A percentile compares a stretch with the other conserved stretches of the same genome.
These are phyloP conservation scores for Dioscorea dumetorum DNA, from an alignment of 106 monocot species.

Conservation along the genomic window DNA sequence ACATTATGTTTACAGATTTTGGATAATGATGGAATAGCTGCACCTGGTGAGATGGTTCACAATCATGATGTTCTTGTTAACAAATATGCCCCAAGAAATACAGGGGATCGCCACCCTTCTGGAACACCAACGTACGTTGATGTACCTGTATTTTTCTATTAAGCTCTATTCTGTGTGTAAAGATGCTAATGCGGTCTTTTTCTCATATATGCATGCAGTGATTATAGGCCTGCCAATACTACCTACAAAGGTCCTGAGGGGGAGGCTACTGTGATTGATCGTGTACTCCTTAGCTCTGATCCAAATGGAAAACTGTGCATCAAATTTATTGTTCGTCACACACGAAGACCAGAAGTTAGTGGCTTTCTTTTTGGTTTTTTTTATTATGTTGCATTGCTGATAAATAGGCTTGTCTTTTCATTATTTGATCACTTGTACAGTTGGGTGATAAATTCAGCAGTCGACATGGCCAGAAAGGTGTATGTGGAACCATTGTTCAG, in stretches of 20 bases:
- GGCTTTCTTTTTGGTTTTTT: slow-evolving; percentile 6
- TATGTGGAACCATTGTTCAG: slow-evolving; percentile 91
- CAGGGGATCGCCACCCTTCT: slow-evolving; percentile 11
- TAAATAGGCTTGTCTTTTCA: neutral
- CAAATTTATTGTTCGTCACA: slow-evolving; percentile 80
- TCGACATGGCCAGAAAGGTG: slow-evolving; percentile 98
- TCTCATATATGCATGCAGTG: slow-evolving; percentile 16
- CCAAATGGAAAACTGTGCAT: slow-evolving; percentile 54
- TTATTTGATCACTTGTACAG: slow-evolving; percentile 21
- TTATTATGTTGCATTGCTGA: neutral
- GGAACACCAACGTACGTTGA: too few species aligned
- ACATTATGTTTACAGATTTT: slow-evolving; percentile 39
- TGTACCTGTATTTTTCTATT: too few species aligned
- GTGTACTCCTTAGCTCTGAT: slow-evolving; percentile 62
- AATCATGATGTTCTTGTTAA: slow-evolving; percentile 77
- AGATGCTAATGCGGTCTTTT: neutral
- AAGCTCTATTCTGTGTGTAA: too few species aligned
- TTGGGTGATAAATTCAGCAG: slow-evolving; percentile 98
- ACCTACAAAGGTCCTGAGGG: slow-evolving; percentile 42
- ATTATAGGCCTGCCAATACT: slow-evolving; percentile 33
- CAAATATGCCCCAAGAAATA: slow-evolving; percentile 61
- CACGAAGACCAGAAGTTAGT: slow-evolving; percentile 82
- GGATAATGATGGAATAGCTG: slow-evolving; percentile 90
- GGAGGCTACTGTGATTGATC: slow-evolving; percentile 81
- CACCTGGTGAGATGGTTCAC: slow-evolving; percentile 82